A percentile compares a stretch with the other conserved stretches of the same genome.
These are phyloP conservation scores for Clonostachys byssicola DNA, from an alignment of 2,329 filamentous ascomycete genomes.

Conservation along the genomic window DNA sequence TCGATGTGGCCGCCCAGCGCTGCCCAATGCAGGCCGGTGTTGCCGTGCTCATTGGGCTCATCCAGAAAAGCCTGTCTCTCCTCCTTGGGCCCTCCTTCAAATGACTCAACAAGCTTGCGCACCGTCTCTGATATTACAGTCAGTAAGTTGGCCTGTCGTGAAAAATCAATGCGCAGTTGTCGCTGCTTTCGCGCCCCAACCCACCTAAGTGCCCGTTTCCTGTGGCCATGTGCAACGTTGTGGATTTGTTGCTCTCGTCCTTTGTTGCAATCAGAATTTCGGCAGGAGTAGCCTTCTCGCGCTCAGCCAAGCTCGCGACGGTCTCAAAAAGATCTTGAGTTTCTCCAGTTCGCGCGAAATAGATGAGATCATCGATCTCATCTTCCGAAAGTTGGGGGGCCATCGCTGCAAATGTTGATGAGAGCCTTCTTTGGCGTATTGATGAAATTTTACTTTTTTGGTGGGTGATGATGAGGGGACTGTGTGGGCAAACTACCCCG, in stretches of 20 bases:
- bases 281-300: conserved; percentile 55
- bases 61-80: conserved; percentile 56
- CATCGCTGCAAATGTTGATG: conserved; percentile 22
- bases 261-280: conserved; percentile 66
- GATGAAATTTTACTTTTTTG: conserved; percentile 3
- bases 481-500: conserved; percentile 24
- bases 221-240: conserved; percentile 85
- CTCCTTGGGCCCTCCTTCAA: conserved; percentile 29
- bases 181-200: conserved; percentile 6
- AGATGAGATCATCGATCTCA: conserved; percentile 87
- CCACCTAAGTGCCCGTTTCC: conserved; percentile 84
- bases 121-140: conserved; percentile 32
- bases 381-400: conserved; percentile 64
- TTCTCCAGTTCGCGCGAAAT: conserved; percentile 78
- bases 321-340: conserved; percentile 58
- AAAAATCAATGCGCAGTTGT: too few species aligned
- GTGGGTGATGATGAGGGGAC: conserved; percentile 24
- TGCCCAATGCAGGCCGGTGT: conserved; percentile 93
- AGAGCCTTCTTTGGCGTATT: background rate
- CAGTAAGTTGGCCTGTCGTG: background rate
- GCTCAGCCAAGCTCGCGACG: conserved; percentile 55
- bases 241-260: conserved; percentile 73
- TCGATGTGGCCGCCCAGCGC: conserved; percentile 83
- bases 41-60: conserved; percentile 73
- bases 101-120: conserved; percentile 33